A percentile compares a stretch with the other conserved stretches of the same genome.
Evolutionary conservation across 225 moss, liverwort and hornwort genomes (phyloP).

Genomic region (Physcomitrellopsis africana): DNA sequence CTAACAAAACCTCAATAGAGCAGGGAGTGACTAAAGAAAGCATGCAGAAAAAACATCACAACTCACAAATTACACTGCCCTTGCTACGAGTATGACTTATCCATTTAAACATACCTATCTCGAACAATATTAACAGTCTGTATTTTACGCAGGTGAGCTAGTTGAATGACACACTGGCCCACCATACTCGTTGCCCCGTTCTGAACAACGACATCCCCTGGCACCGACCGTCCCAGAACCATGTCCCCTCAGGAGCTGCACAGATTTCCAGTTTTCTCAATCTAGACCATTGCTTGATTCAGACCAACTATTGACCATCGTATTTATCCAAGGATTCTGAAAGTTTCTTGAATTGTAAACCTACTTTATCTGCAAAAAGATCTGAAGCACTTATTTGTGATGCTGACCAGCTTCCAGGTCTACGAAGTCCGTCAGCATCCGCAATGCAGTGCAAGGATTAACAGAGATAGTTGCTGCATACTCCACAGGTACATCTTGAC

Average conservation of each 20-base stretch:
- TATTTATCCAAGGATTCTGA: conserved; percentile 20
- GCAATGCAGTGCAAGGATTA: conserved; percentile 83
- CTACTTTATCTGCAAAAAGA: conserved; percentile 31
- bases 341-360: conserved; percentile 17
- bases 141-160: conserved; percentile 61
- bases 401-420: conserved; percentile 65
- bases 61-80: conserved; percentile 22
- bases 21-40: conserved; percentile 5
- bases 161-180: conserved; percentile 89
- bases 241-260: conserved; percentile 49
- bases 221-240: conserved; percentile 52
- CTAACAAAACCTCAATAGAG: conserved; percentile 9
- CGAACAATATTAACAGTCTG: conserved; percentile 82
- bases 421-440: conserved; percentile 84
- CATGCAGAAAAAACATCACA: conserved; percentile 4
- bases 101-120: conserved; percentile 67
- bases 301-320: not conserved
- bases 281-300: conserved; percentile 24
- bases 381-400: conserved; percentile 24
- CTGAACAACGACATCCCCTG: conserved; percentile 89
- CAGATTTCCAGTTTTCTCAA: conserved; percentile 38
- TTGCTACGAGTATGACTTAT: not conserved
- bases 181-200: conserved; percentile 98
- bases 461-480: conserved; percentile 86
- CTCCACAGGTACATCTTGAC: conserved; percentile 73